Evolutionary conservation across 768 basidiomycete genomes (phyloP).

Genomic region (Chalciporus chontae): DNA sequence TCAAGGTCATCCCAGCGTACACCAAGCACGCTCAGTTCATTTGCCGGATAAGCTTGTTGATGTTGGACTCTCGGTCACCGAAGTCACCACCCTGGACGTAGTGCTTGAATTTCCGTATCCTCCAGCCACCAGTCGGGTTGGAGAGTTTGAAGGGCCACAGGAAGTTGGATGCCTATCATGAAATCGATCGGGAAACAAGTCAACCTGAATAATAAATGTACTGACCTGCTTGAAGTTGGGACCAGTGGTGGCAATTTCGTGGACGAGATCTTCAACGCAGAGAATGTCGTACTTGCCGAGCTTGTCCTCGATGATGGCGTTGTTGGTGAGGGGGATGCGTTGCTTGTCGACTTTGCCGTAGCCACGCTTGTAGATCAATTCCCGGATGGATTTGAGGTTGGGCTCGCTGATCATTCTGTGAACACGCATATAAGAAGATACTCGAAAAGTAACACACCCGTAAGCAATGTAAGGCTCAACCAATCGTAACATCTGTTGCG

Average conservation of each 20-base stretch:
- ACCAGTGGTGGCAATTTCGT: conserved; percentile 92
- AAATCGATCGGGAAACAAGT: not conserved
- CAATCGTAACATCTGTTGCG: conserved; percentile 96
- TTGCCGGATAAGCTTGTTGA: conserved; percentile 95
- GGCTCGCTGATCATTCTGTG: conserved; percentile 61
- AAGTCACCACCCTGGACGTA: conserved; percentile 96
- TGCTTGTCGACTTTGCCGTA: conserved; percentile 99
- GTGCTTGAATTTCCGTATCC: conserved; percentile 96
- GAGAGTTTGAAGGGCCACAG: conserved; percentile 99
- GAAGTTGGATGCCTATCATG: conserved; percentile 78
- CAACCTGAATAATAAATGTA: conserved; percentile 3
- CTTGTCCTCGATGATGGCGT: conserved; percentile 83
- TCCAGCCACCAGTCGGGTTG: conserved; percentile 98
- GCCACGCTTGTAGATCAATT: conserved; percentile 98
- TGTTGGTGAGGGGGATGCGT: conserved; percentile 92
- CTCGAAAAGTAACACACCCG: conserved; percentile 52
- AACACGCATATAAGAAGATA: not conserved
- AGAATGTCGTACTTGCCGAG: conserved; percentile 96
- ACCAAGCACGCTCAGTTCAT: conserved; percentile 61
- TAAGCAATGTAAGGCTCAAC: conserved; percentile 98
- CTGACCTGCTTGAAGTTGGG: conserved; percentile 98
- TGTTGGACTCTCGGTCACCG: conserved; percentile 94
- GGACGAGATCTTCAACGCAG: conserved; percentile 94
- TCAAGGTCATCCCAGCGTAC: not conserved
- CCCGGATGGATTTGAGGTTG: conserved; percentile 94